phyloP scores from a whole-genome alignment of 306 rosid genomes.

The Lablab purpureus region DNA sequence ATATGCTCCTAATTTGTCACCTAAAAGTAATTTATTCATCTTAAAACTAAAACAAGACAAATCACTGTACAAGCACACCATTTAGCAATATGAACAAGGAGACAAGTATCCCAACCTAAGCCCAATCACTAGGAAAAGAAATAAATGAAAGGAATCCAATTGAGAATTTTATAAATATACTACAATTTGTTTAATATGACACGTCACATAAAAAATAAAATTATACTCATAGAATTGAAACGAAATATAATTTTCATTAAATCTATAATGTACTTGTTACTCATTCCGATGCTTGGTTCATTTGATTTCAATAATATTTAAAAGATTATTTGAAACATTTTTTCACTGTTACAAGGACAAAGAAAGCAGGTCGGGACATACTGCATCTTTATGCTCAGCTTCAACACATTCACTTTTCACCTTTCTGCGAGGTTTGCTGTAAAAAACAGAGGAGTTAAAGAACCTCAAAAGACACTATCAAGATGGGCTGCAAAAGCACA shows the following conservation, averaged over 20 bases:
- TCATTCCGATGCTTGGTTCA: not conserved
- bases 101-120: not conserved
- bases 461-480: slow-evolving; percentile 30
- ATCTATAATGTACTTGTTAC: slow-evolving; percentile 19
- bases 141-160: not conserved
- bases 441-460: slow-evolving; percentile 29
- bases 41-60: not conserved
- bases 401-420: slow-evolving; percentile 56
- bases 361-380: slow-evolving; percentile 47
- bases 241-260: slow-evolving; percentile 21
- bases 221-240: not conserved
- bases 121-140: slow-evolving; percentile 3
- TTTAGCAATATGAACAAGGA: slow-evolving; percentile 19
- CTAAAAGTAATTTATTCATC: slow-evolving; percentile 16
- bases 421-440: slow-evolving; percentile 46
- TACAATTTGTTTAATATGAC: slow-evolving; percentile 16
- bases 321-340: slow-evolving; percentile 6
- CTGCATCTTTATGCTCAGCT: slow-evolving; percentile 46
- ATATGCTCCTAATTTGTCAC: slow-evolving; percentile 11
- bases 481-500: slow-evolving; percentile 29
- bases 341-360: slow-evolving; percentile 7
- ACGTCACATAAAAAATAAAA: not conserved
- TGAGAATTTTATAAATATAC: not conserved
- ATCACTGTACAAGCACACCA: not conserved
- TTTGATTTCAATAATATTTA: slow-evolving; percentile 35